Base-by-base conservation (phyloP, 305 asterid species). In the Solanum hybrid region DNA sequence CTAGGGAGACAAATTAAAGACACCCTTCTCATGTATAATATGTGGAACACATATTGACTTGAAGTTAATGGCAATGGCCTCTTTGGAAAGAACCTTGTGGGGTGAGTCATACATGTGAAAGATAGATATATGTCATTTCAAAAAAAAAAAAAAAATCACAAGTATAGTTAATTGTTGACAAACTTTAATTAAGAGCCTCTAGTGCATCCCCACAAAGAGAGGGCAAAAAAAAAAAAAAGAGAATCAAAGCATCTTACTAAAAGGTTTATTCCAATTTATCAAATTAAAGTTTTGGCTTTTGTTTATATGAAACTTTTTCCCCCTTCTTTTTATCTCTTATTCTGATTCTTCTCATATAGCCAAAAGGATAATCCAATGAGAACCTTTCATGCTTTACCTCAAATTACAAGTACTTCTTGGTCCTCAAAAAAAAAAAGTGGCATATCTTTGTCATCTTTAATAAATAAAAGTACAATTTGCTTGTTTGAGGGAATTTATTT, bases 281-380 rank as follows among this genome's bases (percentile, higher is more conserved):
- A 86, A 37, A 51, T 9, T 86, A 46, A 86, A 64, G 76, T 22
- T 36, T 71, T 29, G 35, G 67, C 82, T 69, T 39, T 74, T 74
- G 69, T 67, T 87, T 29, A 4, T 74, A 39, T 87, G 82, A 26
- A 67, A 74, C 89, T 29, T 18, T 51, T 22, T 22, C 8, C 10
- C 31, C 28, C 46, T 67, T 73, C 79, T 67, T 40, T 71, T 87
- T 86, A 37, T 79, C 86, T 79, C 20, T 36, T 46, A 82, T 82
- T 87, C 81, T 87, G 69, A 71, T 87, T 87, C 89, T 87, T 29
- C 82, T 82, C 73, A 14, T 20, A 2, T 46, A 16, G 39, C 83
- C 89, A 71, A 87, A 74, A 87, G 37, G 74, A 83, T 83, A 83
- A 33, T 87, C 89, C 89, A 71, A 87, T 71, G 82, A 87, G 67